Evolutionary conservation across 2,329 filamentous ascomycete species (phyloP), one percentile per base, ranked within the genome.

Genomic region (Monilinia aucupariae): DNA sequence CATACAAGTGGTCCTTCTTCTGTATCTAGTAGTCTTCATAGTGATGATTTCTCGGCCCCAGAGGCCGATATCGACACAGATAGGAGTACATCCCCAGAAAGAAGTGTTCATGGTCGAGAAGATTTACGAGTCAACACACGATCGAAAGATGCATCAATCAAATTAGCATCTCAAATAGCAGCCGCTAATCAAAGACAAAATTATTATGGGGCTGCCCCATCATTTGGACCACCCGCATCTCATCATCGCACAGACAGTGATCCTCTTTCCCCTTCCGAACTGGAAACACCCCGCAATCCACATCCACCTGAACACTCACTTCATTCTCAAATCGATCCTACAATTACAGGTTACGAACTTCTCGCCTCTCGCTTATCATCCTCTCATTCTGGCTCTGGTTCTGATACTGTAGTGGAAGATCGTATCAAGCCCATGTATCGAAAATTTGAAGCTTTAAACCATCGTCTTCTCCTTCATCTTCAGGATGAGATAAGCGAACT

Each of bases 401-500:
- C 63, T 1, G 68, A 74, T 10, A 59, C 61, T 10, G 67, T 68
- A 37, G 52, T 65, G 17, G 65, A 65, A 41, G 55, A 63, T 30
- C 64, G 63, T 1, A 71, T 74, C 54, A 71, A 71, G 52, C 90
- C 91, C 0, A 82, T 96, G 64, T 96, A 96, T 74, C 85, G 92
- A 50, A 87, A 87, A 63, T 97, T 97, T 71, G 87, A 90, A 72
- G 82, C 85, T 13, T 77, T 96, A 22, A 92, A 94, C 70, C 91
- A 96, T 73, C 86, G 92, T 3, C 77, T 96, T 3, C 78, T 97
- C 3, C 79, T 96, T 0, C 87, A 94, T 66, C 80, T 96, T 20
- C 92, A 96, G 74, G 91, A 96, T 71, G 91, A 96, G 73, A 84
- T 96, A 22, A 80, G 81, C 37, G 88, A 93, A 69, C 79, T 96